Percentiles rank a stretch among this genome's conserved stretches.
phyloP scores from a whole-genome alignment of 2,329 filamentous ascomycete genomes.

The Alternaria panax region DNA sequence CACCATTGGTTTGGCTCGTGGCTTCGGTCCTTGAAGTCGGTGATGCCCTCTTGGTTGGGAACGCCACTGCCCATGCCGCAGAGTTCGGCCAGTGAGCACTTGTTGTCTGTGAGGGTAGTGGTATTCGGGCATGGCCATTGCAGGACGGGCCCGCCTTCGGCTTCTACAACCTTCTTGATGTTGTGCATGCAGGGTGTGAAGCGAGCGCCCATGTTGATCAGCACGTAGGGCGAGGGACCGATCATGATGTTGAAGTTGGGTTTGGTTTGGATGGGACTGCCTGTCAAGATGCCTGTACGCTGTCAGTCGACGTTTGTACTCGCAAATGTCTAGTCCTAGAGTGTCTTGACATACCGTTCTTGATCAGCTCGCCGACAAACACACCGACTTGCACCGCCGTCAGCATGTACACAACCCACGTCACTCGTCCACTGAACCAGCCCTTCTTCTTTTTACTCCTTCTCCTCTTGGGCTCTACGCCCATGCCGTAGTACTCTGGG shows the following conservation, averaged over 20 bases:
- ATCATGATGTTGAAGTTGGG: slow-evolving; percentile 97
- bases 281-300: slow-evolving; percentile 72
- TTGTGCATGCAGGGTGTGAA: slow-evolving; percentile 96
- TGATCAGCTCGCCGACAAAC: slow-evolving; percentile 87
- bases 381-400: slow-evolving; percentile 79
- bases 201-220: slow-evolving; percentile 96
- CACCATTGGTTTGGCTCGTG: slow-evolving; percentile 91
- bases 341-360: slow-evolving; percentile 69
- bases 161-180: slow-evolving; percentile 68
- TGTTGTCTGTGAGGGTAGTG: slow-evolving; percentile 64
- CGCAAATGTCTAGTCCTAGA: neutral
- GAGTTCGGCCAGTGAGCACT: slow-evolving; percentile 77
- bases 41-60: slow-evolving; percentile 65
- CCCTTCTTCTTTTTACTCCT: slow-evolving; percentile 55
- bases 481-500: slow-evolving; percentile 48
- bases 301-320: slow-evolving; percentile 14
- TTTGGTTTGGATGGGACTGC: slow-evolving; percentile 77
- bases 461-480: slow-evolving; percentile 18
- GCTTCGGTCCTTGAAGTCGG: slow-evolving; percentile 61
- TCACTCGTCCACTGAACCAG: slow-evolving; percentile 66
- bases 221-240: slow-evolving; percentile 84
- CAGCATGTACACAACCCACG: slow-evolving; percentile 84
- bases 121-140: slow-evolving; percentile 81
- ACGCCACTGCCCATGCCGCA: slow-evolving; percentile 83
- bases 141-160: slow-evolving; percentile 49